A percentile compares a stretch with the other conserved stretches of the same genome.
These are phyloP conservation scores for Phytophthora europaea DNA, from an alignment of 352 stramenopile genomes.

Conservation along the genomic window DNA sequence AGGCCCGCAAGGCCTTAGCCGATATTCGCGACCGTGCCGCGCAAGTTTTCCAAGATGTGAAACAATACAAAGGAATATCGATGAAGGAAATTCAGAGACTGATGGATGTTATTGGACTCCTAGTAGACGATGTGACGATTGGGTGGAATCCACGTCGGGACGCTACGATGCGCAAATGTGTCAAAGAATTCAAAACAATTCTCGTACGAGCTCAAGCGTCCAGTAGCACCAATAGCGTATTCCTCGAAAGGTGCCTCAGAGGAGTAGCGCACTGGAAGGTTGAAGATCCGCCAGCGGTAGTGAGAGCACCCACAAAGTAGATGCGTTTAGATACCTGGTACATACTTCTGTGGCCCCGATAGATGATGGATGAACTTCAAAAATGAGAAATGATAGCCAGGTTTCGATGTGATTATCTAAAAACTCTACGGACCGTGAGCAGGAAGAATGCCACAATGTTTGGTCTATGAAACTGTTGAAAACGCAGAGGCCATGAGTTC, in stretches of 20 bases:
- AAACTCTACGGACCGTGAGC: too few relatives aligned
- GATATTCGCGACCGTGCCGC: neutral
- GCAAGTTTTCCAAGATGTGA: neutral
- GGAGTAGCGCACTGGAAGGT: neutral
- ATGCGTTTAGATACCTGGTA: neutral
- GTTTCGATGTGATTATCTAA: too few relatives aligned
- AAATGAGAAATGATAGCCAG: neutral
- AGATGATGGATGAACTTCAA: neutral
- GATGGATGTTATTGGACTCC: neutral
- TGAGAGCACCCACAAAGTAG: neutral
- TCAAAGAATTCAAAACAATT: neutral
- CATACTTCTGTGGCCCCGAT: neutral
- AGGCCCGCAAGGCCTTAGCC: neutral
- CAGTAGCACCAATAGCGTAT: neutral
- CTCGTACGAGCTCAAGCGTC: neutral
- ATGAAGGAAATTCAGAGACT: neutral
- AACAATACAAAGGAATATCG: neutral
- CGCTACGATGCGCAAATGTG: neutral
- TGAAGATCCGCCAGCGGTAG: neutral
- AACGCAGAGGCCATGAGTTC: conserved; percentile 5
- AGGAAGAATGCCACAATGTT: too few relatives aligned
- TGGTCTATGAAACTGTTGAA: neutral
- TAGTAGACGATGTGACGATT: neutral
- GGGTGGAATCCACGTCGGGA: neutral
- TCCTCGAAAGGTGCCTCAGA: neutral